Evolutionary conservation across 2,329 filamentous ascomycete species (phyloP).

Genomic region (Xylariaceae sp.): DNA sequence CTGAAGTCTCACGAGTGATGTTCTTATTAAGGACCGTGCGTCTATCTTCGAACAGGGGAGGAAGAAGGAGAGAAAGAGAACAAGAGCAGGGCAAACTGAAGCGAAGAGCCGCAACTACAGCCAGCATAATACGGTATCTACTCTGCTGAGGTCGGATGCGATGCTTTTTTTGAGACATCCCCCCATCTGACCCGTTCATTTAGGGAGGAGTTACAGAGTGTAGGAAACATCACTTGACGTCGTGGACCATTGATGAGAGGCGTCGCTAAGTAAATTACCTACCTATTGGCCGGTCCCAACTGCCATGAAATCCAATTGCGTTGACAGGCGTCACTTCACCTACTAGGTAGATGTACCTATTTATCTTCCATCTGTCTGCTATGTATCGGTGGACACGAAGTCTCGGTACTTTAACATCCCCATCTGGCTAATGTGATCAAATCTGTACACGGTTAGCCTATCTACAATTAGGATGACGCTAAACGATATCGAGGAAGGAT

Average conservation of each 20-base stretch:
- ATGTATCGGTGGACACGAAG: no score
- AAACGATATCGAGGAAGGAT: no score
- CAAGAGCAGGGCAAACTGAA: not conserved
- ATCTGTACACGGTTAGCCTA: no score
- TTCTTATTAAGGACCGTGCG: no score
- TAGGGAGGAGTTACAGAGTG: not conserved
- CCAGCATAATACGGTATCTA: not conserved
- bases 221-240: not conserved
- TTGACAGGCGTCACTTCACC: not conserved
- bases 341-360: no score
- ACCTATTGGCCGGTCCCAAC: not conserved
- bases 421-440: no score
- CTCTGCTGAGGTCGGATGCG: not conserved
- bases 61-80: not conserved
- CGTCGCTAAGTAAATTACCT: not conserved
- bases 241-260: not conserved
- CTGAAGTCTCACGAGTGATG: no score
- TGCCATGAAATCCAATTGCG: not conserved
- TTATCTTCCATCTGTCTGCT: no score
- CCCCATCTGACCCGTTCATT: not conserved
- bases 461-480: no score
- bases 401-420: no score
- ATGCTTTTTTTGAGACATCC: slow-evolving; percentile 1
- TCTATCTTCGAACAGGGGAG: not conserved
- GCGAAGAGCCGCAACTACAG: not conserved